A percentile compares a stretch with the other conserved stretches of the same genome.
phyloP scores from a whole-genome alignment of 2,329 filamentous ascomycete genomes.

The Microdochium trichocladiopsis region DNA sequence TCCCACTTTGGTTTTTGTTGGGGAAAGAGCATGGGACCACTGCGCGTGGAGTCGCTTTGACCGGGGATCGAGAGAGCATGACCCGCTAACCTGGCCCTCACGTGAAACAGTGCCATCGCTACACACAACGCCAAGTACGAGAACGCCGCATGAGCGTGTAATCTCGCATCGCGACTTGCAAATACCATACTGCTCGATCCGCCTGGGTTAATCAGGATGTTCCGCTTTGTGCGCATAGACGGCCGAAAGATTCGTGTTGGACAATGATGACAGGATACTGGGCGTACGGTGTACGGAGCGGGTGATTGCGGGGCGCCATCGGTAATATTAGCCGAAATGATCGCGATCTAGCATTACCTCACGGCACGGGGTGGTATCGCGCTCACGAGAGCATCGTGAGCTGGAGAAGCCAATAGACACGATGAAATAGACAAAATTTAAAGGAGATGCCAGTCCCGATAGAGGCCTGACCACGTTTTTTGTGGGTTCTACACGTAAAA shows the following conservation, averaged over 20 bases:
- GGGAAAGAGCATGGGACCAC: neutral
- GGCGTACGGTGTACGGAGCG: no score
- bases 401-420: no score
- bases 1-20: neutral
- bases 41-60: neutral
- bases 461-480: neutral
- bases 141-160: slow-evolving; percentile 16
- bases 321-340: neutral
- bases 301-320: neutral
- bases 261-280: no score
- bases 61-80: neutral
- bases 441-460: neutral
- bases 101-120: slow-evolving; percentile 56
- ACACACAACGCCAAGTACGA: slow-evolving; percentile 72
- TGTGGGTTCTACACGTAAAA: neutral
- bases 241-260: no score
- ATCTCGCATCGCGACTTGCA: neutral
- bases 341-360: no score
- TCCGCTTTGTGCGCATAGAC: no score
- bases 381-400: no score
- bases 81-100: neutral
- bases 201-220: no score
- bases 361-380: no score
- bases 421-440: neutral
- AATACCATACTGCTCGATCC: no score